These are phyloP conservation scores for Zychaea mexicana DNA, from an alignment of 371 early-diverging fungal genomes.

Conservation along the genomic window DNA sequence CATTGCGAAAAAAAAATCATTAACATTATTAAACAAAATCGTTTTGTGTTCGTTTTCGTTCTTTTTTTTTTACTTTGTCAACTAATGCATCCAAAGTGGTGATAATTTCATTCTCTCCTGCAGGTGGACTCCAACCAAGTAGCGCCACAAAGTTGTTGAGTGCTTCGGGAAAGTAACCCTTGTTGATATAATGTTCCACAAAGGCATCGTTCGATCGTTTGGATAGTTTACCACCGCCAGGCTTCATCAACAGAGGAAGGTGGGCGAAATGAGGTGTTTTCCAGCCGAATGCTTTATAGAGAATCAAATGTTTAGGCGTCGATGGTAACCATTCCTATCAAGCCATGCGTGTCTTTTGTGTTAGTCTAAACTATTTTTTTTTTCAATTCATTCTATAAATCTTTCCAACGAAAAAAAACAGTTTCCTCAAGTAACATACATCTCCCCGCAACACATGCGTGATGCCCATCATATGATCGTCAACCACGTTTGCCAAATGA, in stretches of 20 bases:
- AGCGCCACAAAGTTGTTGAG: constrained; percentile 88
- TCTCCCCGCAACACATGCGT: constrained; percentile 94
- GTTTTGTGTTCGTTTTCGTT: neutral
- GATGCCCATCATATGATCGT: constrained; percentile 90
- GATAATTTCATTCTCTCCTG: constrained; percentile 54
- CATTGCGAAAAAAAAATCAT: neutral
- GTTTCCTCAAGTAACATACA: constrained; percentile 27
- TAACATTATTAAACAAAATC: neutral
- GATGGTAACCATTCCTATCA: constrained; percentile 90
- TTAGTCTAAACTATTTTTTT: neutral
- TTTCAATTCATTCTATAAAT: too few relatives aligned
- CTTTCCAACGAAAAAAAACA: too few relatives aligned
- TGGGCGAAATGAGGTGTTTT: constrained; percentile 80
- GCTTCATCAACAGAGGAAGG: constrained; percentile 86
- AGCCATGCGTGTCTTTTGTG: too few relatives aligned
- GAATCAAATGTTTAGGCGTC: constrained; percentile 86
- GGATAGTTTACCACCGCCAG: constrained; percentile 84
- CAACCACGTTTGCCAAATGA: constrained; percentile 95
- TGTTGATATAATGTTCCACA: constrained; percentile 69
- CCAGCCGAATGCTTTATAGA: constrained; percentile 88
- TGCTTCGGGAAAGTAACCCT: constrained; percentile 88
- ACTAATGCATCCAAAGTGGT: constrained; percentile 70
- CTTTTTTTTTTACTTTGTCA: constrained; percentile 48
- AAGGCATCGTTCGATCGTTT: constrained; percentile 84
- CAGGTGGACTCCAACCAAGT: constrained; percentile 83